Evolutionary conservation across 2,329 filamentous ascomycete genomes (phyloP), one percentile per base, ranked within the genome.

Genomic region (Penicillium sp.): DNA sequence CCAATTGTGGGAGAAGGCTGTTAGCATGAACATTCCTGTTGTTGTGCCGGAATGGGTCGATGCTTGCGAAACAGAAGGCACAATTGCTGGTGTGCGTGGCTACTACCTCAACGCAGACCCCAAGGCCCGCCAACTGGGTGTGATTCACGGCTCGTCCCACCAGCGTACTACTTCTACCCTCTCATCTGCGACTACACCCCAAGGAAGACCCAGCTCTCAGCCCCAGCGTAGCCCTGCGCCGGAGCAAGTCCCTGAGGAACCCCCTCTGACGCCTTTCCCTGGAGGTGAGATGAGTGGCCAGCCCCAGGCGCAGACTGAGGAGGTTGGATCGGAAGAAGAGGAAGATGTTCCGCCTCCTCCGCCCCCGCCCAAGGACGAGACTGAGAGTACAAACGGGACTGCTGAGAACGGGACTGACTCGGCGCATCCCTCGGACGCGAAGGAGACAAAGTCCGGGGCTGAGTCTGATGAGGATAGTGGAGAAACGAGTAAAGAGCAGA

Each of bases 1-100:
- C 31, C 82, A 89, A 47, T 83, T 88, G 11, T 99, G 94, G 94
- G 94, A 99, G 77, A 95, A 94, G 79, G 94, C 94, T 1, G 88
- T 93, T 29, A 93, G 97, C 78, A 95, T 92, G 84, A 99, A 97
- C 73, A 96, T 99, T 50, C 94, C 94, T 7, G 91, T 99, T 10
- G 94, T 99, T 21, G 85, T 94, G 38, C 94, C 94, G 18, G 94
- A 99, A 73, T 99, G 94, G 94, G 84, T 99, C 29, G 89, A 96
- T 65, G 93, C 92, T n/a, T 99, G 94, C 71, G 93, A 97, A 76
- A 84, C 89, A 62, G 92, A 90, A 72, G 93, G 93, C 42, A 86
- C 92, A 55, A 96, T 99, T 59, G 88, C 97, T 3, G 92, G 93
- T 46, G 94, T 97, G 29, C 88, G 94, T 64, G 92, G 92, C 64